Evolutionary conservation across 345 rosid genomes (phyloP).

Genomic region (Brassica rapa): DNA sequence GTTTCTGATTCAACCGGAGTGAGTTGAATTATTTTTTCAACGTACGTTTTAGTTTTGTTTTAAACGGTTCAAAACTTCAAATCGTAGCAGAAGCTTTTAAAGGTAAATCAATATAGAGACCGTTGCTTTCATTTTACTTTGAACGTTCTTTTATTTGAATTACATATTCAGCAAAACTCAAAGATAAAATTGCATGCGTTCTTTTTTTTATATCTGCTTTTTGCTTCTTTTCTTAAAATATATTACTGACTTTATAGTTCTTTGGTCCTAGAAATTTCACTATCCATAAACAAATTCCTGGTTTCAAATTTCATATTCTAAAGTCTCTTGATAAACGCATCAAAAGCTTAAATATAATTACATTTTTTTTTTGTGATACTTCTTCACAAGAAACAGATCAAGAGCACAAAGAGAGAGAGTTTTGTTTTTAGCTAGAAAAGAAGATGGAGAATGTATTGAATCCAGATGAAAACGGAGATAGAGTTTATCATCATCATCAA

Average conservation of each 20-base stretch:
- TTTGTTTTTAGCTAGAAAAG: slow-evolving; percentile 6
- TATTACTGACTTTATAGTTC: slow-evolving; percentile 22
- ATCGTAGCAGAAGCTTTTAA: slow-evolving; percentile 47
- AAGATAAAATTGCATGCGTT: neutral
- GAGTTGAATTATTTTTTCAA: slow-evolving; percentile 1
- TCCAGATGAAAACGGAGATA: slow-evolving; percentile 54
- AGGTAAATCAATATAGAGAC: slow-evolving; percentile 40
- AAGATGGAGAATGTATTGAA: slow-evolving; percentile 51
- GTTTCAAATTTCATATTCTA: slow-evolving; percentile 31
- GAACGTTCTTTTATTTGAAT: slow-evolving; percentile 31
- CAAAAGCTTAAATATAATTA: slow-evolving; percentile 5
- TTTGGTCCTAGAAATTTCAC: slow-evolving; percentile 29
- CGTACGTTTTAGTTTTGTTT: slow-evolving; percentile 26
- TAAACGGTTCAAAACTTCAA: slow-evolving; percentile 46
- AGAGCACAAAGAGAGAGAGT: slow-evolving; percentile 25
- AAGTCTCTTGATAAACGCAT: slow-evolving; percentile 29
- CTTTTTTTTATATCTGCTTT: slow-evolving; percentile 12
- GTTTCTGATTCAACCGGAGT: slow-evolving; percentile 26
- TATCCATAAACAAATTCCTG: slow-evolving; percentile 24
- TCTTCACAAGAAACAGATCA: slow-evolving; percentile 26
- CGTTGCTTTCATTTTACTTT: slow-evolving; percentile 58
- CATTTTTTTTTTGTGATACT: neutral
- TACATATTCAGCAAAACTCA: slow-evolving; percentile 9
- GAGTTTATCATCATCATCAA: slow-evolving; percentile 45
- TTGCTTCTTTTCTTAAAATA: slow-evolving; percentile 14